Evolutionary conservation across 768 basidiomycete species (phyloP).

Genomic region (Suillus paluster): DNA sequence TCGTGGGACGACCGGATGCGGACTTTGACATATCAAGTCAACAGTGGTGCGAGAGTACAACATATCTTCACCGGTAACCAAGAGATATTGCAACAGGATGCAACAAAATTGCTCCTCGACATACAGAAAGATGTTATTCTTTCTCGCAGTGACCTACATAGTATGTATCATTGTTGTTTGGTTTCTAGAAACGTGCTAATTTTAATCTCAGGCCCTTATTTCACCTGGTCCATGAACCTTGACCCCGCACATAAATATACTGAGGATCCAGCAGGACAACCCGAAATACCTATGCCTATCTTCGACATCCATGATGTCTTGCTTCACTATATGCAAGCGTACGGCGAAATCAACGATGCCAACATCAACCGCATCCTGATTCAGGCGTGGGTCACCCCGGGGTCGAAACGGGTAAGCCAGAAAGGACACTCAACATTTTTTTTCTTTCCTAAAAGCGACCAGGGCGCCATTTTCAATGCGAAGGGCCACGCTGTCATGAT

Average conservation of each 20-base stretch:
- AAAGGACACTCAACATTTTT: background rate
- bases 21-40: slow-evolving; percentile 28
- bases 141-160: slow-evolving; percentile 20
- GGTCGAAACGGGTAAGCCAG: slow-evolving; percentile 39
- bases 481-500: slow-evolving; percentile 23
- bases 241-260: slow-evolving; percentile 8
- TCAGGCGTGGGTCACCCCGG: slow-evolving; percentile 48
- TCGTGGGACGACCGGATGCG: slow-evolving; percentile 38
- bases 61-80: slow-evolving; percentile 58
- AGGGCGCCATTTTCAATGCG: slow-evolving; percentile 32
- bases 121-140: slow-evolving; percentile 43
- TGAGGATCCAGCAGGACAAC: slow-evolving; percentile 11
- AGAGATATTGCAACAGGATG: slow-evolving; percentile 41
- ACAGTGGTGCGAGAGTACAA: slow-evolving; percentile 30
- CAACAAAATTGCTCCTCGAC: slow-evolving; percentile 40
- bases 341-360: slow-evolving; percentile 39
- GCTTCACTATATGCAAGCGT: slow-evolving; percentile 33
- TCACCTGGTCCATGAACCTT: slow-evolving; percentile 22
- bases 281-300: slow-evolving; percentile 24
- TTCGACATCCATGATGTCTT: slow-evolving; percentile 37
- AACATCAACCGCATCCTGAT: slow-evolving; percentile 40
- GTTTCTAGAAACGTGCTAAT: background rate
- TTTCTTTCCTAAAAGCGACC: slow-evolving; percentile 4
- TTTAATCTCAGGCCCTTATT: slow-evolving; percentile 30
- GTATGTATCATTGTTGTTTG: slow-evolving; percentile 20